phyloP scores from a whole-genome alignment of 2,329 filamentous ascomycete species.

The Aspergillus viridinutans region DNA sequence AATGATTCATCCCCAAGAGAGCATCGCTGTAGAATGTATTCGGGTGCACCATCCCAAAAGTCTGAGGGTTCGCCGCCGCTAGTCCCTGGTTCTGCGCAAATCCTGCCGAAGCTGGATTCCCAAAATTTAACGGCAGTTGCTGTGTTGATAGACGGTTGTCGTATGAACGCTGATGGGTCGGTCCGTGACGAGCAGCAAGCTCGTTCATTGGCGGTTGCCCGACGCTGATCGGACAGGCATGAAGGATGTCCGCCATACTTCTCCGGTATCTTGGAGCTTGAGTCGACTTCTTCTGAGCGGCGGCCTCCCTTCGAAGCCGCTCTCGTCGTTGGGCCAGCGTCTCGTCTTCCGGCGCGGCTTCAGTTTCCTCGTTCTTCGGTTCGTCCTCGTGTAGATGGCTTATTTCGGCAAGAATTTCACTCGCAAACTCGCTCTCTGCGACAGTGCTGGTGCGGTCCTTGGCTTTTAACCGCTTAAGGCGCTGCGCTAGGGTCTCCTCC shows the following conservation, averaged over 20 bases:
- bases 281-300: conserved; percentile 18
- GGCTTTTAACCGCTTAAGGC: conserved; percentile 37
- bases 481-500: conserved; percentile 44
- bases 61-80: conserved; percentile 20
- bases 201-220: conserved; percentile 24
- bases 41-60: conserved; percentile 21
- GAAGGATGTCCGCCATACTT: conserved; percentile 49
- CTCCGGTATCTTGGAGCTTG: conserved; percentile 33
- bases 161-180: conserved; percentile 14
- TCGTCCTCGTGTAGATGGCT: conserved; percentile 26
- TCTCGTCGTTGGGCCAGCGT: conserved; percentile 45
- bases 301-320: conserved; percentile 42
- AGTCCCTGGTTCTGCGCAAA: conserved; percentile 15
- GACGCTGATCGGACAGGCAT: conserved; percentile 48
- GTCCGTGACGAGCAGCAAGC: conserved; percentile 11
- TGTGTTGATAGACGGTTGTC: conserved; percentile 30
- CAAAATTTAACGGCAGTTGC: conserved; percentile 20
- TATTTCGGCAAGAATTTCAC: conserved; percentile 41
- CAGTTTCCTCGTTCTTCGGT: conserved; percentile 17
- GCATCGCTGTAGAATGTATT: conserved; percentile 26
- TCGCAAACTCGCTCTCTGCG: conserved; percentile 40
- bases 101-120: conserved; percentile 13
- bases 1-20: conserved; percentile 23
- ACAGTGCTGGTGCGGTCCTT: conserved; percentile 28
- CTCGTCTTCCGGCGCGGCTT: conserved; percentile 35